phyloP scores from a whole-genome alignment of 2,329 filamentous ascomycete species.

The Pseudogymnoascus sp. region DNA sequence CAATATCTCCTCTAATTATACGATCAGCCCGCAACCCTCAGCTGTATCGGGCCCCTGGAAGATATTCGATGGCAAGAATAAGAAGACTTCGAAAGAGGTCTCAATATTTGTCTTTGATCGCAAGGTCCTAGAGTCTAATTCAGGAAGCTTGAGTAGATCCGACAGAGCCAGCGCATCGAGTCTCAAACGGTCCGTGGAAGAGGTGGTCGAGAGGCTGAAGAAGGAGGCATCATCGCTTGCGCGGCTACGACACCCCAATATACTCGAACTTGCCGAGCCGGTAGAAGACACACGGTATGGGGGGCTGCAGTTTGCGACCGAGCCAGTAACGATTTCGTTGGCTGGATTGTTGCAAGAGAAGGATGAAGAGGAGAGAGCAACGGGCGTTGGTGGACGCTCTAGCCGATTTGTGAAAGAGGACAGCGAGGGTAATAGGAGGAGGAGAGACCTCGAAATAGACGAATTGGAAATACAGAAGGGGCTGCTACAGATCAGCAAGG shows the following conservation, averaged over 20 bases:
- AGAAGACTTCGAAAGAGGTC: slow-evolving; percentile 79
- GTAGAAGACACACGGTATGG: slow-evolving; percentile 90
- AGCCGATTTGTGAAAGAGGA: slow-evolving; percentile 79
- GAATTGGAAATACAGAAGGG: slow-evolving; percentile 98
- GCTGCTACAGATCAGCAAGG: slow-evolving; percentile 84
- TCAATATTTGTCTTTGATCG: slow-evolving; percentile 94
- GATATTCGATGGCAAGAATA: slow-evolving; percentile 96
- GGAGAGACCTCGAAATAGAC: slow-evolving; percentile 85
- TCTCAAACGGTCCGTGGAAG: slow-evolving; percentile 75
- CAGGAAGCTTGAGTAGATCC: slow-evolving; percentile 53
- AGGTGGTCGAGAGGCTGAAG: slow-evolving; percentile 83
- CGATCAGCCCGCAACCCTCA: slow-evolving; percentile 66
- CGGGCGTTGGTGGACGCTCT: slow-evolving; percentile 59
- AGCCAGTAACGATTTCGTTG: slow-evolving; percentile 83
- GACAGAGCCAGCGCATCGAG: slow-evolving; percentile 45
- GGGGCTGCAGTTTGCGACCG: slow-evolving; percentile 91
- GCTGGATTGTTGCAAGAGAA: slow-evolving; percentile 77
- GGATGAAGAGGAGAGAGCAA: slow-evolving; percentile 70
- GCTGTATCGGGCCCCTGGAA: slow-evolving; percentile 89
- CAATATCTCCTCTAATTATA: slow-evolving; percentile 90
- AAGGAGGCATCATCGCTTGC: slow-evolving; percentile 87
- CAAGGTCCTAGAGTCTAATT: slow-evolving; percentile 69
- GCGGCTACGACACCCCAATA: slow-evolving; percentile 79
- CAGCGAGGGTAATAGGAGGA: slow-evolving; percentile 60
- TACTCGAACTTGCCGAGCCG: slow-evolving; percentile 87